Conservation (phyloP, 352 stramenopile genomes). For the Pythium grandisporangium region DNA sequence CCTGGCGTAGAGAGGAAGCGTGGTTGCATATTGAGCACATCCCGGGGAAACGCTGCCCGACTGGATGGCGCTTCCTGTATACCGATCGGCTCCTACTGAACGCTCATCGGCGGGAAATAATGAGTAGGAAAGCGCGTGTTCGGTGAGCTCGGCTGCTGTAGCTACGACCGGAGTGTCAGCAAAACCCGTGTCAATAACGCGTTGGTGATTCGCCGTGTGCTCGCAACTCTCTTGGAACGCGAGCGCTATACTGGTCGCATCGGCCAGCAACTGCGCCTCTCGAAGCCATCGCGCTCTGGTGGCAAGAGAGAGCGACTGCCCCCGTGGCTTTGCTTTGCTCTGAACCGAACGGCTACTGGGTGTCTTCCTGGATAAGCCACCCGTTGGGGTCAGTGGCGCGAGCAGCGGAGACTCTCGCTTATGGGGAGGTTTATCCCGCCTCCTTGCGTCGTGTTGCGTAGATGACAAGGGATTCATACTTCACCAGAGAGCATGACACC, state of each 20-base stretch:
- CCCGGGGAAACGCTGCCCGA: neutral
- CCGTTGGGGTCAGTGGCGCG: neutral
- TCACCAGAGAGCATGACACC: too few species aligned
- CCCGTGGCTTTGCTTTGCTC: neutral
- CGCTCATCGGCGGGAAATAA: too few species aligned
- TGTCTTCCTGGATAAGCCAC: too few species aligned
- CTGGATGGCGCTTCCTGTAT: neutral
- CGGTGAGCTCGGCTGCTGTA: neutral
- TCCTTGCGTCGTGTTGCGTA: too few species aligned
- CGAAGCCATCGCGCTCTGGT: neutral
- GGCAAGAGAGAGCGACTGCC: neutral
- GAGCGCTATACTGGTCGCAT: neutral
- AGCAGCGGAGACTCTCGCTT: neutral
- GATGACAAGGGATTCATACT: too few species aligned
- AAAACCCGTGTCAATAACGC: neutral
- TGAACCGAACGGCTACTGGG: neutral
- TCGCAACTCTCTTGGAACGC: neutral
- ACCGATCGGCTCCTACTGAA: neutral
- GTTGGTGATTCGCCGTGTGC: neutral
- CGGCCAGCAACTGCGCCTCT: too few species aligned
- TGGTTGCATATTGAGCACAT: neutral
- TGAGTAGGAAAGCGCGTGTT: too few species aligned
- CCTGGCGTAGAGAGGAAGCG: neutral
- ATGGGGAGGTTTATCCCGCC: too few species aligned
- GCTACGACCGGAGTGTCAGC: neutral